Evolutionary conservation across 768 basidiomycete genomes (phyloP).

Genomic region (Sporobolomyces roseus): DNA sequence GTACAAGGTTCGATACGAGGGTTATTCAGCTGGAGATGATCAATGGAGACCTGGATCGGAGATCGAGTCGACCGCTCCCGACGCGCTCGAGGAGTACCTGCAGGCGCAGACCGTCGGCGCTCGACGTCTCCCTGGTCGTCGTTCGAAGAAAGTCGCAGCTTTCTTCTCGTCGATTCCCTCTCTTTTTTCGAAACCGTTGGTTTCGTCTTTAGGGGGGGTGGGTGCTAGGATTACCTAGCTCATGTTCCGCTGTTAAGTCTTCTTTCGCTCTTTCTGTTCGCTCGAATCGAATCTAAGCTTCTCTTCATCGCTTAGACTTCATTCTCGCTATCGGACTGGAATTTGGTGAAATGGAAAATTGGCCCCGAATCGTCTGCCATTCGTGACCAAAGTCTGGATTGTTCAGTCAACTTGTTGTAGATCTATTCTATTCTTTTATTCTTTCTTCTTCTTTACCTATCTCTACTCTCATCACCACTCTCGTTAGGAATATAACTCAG

Average conservation of each 20-base stretch:
- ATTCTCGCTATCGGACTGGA: neutral
- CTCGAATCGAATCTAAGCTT: neutral
- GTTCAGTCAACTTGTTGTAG: too few relatives aligned
- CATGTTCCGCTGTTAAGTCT: neutral
- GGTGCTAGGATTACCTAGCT: slow-evolving; percentile 10
- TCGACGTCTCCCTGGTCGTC: neutral
- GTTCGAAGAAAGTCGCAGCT: neutral
- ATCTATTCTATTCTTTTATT: neutral
- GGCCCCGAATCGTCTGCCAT: neutral
- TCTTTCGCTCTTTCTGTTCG: neutral
- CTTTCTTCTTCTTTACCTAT: neutral
- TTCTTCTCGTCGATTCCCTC: neutral
- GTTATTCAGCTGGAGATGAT: slow-evolving; percentile 8
- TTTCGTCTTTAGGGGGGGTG: slow-evolving; percentile 8
- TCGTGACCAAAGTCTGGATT: too few relatives aligned
- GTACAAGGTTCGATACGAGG: slow-evolving; percentile 13
- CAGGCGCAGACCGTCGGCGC: neutral
- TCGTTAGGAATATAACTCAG: neutral
- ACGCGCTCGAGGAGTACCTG: neutral
- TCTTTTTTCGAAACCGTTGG: neutral
- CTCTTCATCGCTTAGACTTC: neutral
- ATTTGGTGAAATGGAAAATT: neutral
- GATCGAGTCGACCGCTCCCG: neutral
- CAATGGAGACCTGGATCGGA: slow-evolving; percentile 1
- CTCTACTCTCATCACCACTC: neutral